Evolutionary conservation across 495 filamentous ascomycete species (phyloP), one percentile per base, ranked within the genome.

Genomic region (Trichoderma virens): DNA sequence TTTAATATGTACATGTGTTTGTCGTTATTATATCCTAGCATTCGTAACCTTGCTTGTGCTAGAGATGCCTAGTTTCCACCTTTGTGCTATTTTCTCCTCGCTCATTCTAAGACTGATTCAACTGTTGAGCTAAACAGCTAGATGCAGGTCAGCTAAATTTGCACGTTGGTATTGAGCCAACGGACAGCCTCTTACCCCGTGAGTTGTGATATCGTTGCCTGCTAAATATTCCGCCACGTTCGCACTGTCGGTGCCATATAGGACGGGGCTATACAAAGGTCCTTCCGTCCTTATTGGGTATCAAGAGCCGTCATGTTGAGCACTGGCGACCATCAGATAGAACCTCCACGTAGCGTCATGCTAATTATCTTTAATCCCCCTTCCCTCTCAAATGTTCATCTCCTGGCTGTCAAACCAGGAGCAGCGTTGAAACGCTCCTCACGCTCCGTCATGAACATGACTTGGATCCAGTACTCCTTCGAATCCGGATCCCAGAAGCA

Each of bases 381-480:
- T 14, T 39, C 35, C 16, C 35, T 39, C 35, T 39, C 16, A 59
- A 23, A 39, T 60, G 20, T 27, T 76, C 69, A 80, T 64, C 75
- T 66, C 64, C 78, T 63, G 7, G 78, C 78, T 61, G 73, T 92
- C 74, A 98, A 77, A 28, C 94, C 94, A 13, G 94, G 94, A 61
- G 97, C 95, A 71, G 91, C 92, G 70, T 87, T 90, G 73, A 95
- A 98, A 67, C 94, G 79, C 83, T 98, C 94, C 80, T 98, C 94
- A 62, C 94, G 84, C 82, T 99, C 94, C 43, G 95, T 98, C 85
- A 97, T 93, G 79, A 98, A 99, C 83, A 97, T 90, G 62, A 99
- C 83, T 81, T 98, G 94, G n/a, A 97, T 82, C 90, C 92, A 98
- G 71, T 96, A 98, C 79, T 98, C 93, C 83, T 98, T 98, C 63